phyloP scores from a whole-genome alignment of 805 yeast species.

The Starmerella powellii region DNA sequence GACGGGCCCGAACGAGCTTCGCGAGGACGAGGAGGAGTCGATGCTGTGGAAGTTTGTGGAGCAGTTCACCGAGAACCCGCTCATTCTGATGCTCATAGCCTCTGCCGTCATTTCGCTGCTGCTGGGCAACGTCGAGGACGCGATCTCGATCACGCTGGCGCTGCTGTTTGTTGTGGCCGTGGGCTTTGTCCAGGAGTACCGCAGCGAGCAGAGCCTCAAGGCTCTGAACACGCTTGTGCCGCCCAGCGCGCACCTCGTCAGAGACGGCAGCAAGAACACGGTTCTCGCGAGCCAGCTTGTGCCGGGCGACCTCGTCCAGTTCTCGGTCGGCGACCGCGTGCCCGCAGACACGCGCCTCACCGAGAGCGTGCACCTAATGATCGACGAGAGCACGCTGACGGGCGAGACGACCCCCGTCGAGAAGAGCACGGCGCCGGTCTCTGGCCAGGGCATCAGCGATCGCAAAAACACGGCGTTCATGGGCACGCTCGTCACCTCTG shows the following conservation, averaged over 20 bases:
- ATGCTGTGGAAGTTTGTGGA: constrained; percentile 58
- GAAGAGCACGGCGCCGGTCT: constrained; percentile 43
- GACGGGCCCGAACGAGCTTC: constrained; percentile 74
- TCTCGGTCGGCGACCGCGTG: constrained; percentile 84
- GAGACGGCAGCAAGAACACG: constrained; percentile 67
- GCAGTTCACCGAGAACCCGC: constrained; percentile 81
- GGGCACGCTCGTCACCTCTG: constrained; percentile 96
- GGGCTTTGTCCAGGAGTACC: constrained; percentile 93
- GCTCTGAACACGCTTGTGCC: constrained; percentile 91
- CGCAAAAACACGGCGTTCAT: constrained; percentile 76
- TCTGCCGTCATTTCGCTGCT: constrained; percentile 76
- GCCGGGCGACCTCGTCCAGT: constrained; percentile 90
- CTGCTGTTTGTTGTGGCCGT: constrained; percentile 88
- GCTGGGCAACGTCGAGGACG: constrained; percentile 96
- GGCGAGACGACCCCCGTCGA: constrained; percentile 88
- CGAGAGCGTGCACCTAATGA: constrained; percentile 63
- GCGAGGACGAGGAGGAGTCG: constrained; percentile 64
- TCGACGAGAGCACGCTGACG: constrained; percentile 89
- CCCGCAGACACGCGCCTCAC: constrained; percentile 88
- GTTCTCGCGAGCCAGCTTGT: constrained; percentile 79
- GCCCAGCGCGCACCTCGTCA: constrained; percentile 84
- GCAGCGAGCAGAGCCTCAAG: constrained; percentile 87
- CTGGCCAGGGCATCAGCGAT: constrained; percentile 29
- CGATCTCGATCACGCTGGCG: constrained; percentile 85
- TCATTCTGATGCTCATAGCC: constrained; percentile 76